A percentile compares a stretch with the other conserved stretches of the same genome.
Conservation (phyloP, 2,329 filamentous ascomycete genomes). For the Endothia cerciana region DNA sequence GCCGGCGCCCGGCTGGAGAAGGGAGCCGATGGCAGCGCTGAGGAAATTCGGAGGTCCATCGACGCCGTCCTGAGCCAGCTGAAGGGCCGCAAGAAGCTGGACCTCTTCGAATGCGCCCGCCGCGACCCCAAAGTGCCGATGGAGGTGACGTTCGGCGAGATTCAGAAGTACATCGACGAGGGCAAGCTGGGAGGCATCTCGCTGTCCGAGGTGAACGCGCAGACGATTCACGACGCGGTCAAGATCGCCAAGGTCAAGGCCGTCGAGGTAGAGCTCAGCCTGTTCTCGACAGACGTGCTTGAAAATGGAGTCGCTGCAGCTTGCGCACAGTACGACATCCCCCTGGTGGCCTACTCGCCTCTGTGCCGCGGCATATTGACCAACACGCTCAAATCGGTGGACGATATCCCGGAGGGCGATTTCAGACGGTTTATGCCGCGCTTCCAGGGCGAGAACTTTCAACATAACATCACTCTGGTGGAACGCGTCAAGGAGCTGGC, state of each 20-base stretch:
- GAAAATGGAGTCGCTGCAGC: conserved; percentile 54
- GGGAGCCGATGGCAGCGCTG: conserved; percentile 54
- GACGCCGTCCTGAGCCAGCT: conserved; percentile 57
- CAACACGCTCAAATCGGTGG: conserved; percentile 53
- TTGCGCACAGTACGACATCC: conserved; percentile 57
- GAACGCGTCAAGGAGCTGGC: conserved; percentile 61
- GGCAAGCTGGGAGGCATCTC: conserved; percentile 56
- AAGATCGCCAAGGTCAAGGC: conserved; percentile 48
- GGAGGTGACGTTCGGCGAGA: conserved; percentile 46
- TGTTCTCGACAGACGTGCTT: conserved; percentile 53
- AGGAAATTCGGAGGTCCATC: conserved; percentile 59
- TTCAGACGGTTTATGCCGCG: conserved; percentile 53
- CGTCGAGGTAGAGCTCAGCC: conserved; percentile 59
- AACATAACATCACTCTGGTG: conserved; percentile 66
- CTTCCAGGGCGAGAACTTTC: conserved; percentile 66
- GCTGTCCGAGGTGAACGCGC: conserved; percentile 55
- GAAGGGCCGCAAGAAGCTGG: conserved; percentile 61
- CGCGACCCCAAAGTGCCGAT: conserved; percentile 55
- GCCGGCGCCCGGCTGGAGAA: conserved; percentile 38
- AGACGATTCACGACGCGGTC: conserved; percentile 53
- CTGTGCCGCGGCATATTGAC: conserved; percentile 57
- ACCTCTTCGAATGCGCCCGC: conserved; percentile 63
- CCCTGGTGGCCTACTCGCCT: conserved; percentile 62
- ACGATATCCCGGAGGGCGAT: conserved; percentile 61
- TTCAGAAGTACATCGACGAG: conserved; percentile 52